Evolutionary conservation across 129 eudicot genomes (phyloP).

Genomic region (Gnaphalium uliginosum): DNA sequence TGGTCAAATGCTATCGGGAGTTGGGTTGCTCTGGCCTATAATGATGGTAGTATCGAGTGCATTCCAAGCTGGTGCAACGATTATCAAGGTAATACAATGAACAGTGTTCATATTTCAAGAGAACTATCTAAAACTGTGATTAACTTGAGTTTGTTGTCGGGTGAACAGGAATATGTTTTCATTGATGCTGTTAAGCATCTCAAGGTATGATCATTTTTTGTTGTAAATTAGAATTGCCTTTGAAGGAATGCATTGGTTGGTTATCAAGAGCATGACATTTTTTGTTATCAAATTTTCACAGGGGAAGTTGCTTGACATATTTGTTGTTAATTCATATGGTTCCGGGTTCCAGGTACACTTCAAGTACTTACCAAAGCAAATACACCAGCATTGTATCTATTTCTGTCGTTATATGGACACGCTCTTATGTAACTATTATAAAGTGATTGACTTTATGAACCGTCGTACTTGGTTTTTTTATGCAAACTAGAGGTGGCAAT

Average conservation of each 20-base stretch:
- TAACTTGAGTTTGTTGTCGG: constrained; percentile 20
- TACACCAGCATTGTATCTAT: not conserved
- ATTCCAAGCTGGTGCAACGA: constrained; percentile 89
- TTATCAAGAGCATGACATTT: constrained; percentile 14
- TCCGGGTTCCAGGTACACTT: constrained; percentile 86
- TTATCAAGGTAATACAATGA: constrained; percentile 59
- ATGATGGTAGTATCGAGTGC: constrained; percentile 89
- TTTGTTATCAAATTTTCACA: constrained; percentile 26
- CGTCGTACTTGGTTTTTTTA: not conserved
- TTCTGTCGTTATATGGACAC: not conserved
- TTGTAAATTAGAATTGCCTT: not conserved
- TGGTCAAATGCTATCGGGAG: constrained; percentile 78
- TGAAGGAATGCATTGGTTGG: constrained; percentile 13
- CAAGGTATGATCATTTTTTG: constrained; percentile 48
- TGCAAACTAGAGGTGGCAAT: not conserved
- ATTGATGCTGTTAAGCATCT: constrained; percentile 64
- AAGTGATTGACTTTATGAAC: constrained; percentile 1
- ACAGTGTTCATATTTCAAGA: constrained; percentile 10
- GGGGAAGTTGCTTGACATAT: constrained; percentile 91
- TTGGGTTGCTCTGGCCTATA: constrained; percentile 70
- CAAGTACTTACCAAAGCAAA: not conserved
- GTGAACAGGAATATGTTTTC: constrained; percentile 74
- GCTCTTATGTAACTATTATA: not conserved
- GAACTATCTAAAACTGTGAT: not conserved
- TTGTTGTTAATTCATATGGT: constrained; percentile 96